Conservation (phyloP, 2,329 filamentous ascomycete species). For the Botrytis deweyae region DNA sequence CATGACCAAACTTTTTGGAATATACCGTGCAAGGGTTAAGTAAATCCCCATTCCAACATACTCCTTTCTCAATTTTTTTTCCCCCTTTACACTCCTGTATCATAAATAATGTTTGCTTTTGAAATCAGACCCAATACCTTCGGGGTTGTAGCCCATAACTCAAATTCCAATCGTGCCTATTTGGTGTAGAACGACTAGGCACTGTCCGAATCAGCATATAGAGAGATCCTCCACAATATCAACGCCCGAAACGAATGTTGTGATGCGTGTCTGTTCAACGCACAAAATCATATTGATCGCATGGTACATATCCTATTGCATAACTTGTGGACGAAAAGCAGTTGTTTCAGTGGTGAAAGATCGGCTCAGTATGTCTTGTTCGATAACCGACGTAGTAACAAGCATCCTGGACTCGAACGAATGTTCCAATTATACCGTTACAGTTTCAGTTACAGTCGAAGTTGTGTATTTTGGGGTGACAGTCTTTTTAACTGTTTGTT, state of each 20-base stretch:
- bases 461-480: neutral
- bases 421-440: neutral
- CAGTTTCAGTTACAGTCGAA: neutral
- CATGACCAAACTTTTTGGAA: neutral
- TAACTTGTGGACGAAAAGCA: neutral
- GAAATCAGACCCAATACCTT: neutral
- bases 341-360: neutral
- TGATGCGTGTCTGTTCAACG: neutral
- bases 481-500: neutral
- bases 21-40: fast-evolving
- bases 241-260: neutral
- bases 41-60: fast-evolving
- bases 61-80: fast-evolving
- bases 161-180: neutral
- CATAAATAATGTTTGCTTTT: neutral
- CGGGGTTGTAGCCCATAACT: neutral
- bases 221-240: neutral
- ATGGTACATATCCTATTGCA: neutral
- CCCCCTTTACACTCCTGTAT: neutral
- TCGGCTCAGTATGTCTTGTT: neutral
- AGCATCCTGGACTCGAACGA: neutral
- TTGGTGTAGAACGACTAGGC: neutral
- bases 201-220: neutral
- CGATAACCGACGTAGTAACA: neutral
- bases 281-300: neutral